Evolutionary conservation across 768 basidiomycete species (phyloP).

Genomic region (Rhizopogon vesiculosus): DNA sequence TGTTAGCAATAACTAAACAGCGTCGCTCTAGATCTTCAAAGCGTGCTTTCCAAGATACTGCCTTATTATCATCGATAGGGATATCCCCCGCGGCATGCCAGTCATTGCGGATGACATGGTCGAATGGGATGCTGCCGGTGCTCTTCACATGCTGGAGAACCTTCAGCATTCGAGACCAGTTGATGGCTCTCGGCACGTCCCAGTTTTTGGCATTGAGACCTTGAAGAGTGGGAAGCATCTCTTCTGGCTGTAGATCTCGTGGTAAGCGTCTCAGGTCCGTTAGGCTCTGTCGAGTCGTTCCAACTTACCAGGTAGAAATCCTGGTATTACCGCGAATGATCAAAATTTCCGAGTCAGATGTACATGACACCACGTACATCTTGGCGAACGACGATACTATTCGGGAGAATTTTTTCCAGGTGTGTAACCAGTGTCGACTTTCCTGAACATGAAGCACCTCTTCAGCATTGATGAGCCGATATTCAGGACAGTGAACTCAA

Average conservation of each 20-base stretch:
- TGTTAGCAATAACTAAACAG: conserved; percentile 33
- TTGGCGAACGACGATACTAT: conserved; percentile 85
- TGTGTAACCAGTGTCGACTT: conserved; percentile 98
- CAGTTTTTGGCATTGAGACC: conserved; percentile 73
- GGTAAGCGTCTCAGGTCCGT: not conserved
- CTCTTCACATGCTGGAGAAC: conserved; percentile 61
- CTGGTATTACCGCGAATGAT: conserved; percentile 30
- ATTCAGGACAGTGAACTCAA: not conserved
- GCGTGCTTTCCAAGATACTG: conserved; percentile 42
- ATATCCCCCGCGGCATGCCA: conserved; percentile 82
- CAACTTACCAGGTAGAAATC: conserved; percentile 80
- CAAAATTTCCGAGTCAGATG: not conserved
- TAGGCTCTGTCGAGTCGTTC: conserved; percentile 18
- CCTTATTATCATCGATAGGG: conserved; percentile 42
- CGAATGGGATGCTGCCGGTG: conserved; percentile 64
- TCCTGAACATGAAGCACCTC: conserved; percentile 90
- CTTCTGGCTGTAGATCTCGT: conserved; percentile 17
- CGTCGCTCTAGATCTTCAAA: conserved; percentile 48
- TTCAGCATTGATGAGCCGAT: conserved; percentile 20
- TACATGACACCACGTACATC: conserved; percentile 55
- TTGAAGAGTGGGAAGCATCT: conserved; percentile 45
- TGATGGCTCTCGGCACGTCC: conserved; percentile 89
- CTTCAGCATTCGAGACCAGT: conserved; percentile 72
- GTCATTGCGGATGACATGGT: conserved; percentile 64
- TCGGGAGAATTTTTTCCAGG: conserved; percentile 64